Base-by-base conservation (phyloP, 202 grass and related monocot genomes). In the Cymbopogon flexuosus region DNA sequence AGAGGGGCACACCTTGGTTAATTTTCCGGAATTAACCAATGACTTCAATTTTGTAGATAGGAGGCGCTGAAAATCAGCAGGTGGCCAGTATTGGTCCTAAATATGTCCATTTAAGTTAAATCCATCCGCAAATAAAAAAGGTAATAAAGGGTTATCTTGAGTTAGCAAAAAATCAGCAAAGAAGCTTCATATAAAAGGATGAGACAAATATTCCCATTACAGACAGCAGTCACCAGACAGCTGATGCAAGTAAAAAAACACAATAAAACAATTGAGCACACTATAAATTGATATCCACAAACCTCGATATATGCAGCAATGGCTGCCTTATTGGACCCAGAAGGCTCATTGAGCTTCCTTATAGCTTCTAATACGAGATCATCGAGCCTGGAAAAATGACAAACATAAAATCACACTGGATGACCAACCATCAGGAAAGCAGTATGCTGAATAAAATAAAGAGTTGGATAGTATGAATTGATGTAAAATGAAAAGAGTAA, bases 241-340 rank as follows among this genome's bases (percentile, higher is more conserved):
- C 45, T 58, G 36, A 70, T 63, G 23, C 43, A 33, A 18, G 18
- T 63, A 54, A 76, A 80, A 83, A 79, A n/a, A 57, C 62, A 76
- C 35, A 51, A 40, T 29, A 14, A 67, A 70, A 82, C 73, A 75
- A 78, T 60, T 56, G 7, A 67, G 76, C 6, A 82, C 36, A 46
- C 35, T 76, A 79, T n/a, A 5, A 40, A 33, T n/a, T 65, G 19
- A 45, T 54, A 8, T 10, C 51, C 3, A 83, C 73, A 65, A 77
- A 99, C 92, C 96, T 99, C 92, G 73, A 99, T 99, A 62, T 95
- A 95, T 62, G 70, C 27, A 27, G 92, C 80, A 83, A 99, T 91
- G 65, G 90, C 45, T 67, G 79, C 83, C 80, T 91, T 89, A 81
- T 81, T 91, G 85, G 96, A 95, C 15, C 92, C 90, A 30, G 81